Evolutionary conservation across 768 basidiomycete genomes (phyloP), one percentile per base, ranked within the genome.

Genomic region (Leccinum boreale): DNA sequence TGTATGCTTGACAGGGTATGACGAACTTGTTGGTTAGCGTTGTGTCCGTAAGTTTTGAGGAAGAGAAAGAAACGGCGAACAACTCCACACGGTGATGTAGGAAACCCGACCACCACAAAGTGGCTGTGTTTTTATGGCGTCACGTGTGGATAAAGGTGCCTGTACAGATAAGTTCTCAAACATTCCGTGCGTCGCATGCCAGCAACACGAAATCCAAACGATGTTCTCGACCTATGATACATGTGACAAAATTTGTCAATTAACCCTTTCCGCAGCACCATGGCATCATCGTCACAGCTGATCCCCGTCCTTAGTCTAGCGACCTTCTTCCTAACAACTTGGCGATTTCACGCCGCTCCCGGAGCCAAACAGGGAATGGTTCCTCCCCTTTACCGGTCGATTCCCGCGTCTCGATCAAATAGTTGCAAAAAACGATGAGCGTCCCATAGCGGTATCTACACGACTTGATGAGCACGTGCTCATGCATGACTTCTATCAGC

Each of bases 341-440:
- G 5, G 86, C 85, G 52, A 97, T 94, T 74, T 97, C 94, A 51
- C 92, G 78, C 67, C 85, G 92, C 67, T 89, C 86, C 51, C 77
- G 79, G 55, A 95, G 78, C 94, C 94, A 96, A 45, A 79, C 80
- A 3, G 90, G 85, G 75, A 97, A 96, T 3, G 86, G 84, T 10
- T 75, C 73, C 44, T 72, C 70, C 47, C 68, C 69, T 50, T 75
- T 61, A 11, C 61, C 75, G 29, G 75, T 74, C 63, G 77, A 76
- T 60, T 76, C 75, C 50, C 73, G 70, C 61, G 69, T 71, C 72
- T 96, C 94, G 52, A 98, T 86, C 62, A 98, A 79, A 71, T 96
- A 98, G 70, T 97, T 94, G 50, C 97, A 90, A 58, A 99, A 92
- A 5, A 92, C 92, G 64, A 98, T 96, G 33, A 98, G 78, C 4